These are phyloP conservation scores for Sporothrix variecibatus DNA, from an alignment of 2,329 filamentous ascomycete species.

Conservation along the genomic window DNA sequence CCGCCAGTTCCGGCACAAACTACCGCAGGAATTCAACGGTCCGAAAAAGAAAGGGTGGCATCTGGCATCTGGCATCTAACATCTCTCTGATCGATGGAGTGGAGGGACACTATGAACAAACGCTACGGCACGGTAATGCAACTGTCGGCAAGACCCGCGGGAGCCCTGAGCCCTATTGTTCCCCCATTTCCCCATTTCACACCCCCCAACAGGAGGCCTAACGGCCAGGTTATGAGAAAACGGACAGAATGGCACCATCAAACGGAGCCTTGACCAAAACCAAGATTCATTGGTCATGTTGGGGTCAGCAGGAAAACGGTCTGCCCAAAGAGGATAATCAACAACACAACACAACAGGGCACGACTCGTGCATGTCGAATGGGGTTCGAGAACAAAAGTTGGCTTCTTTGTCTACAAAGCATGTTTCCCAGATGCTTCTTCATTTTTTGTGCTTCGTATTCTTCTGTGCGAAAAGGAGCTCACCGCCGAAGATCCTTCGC, in stretches of 20 bases:
- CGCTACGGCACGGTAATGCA: not conserved
- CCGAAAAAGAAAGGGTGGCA: not conserved
- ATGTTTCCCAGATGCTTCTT: not conserved
- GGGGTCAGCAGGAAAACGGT: not conserved
- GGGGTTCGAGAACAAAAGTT: too few species aligned
- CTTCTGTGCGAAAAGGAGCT: not conserved
- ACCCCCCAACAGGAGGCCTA: not conserved
- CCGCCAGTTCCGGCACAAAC: not conserved
- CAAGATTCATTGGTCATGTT: constrained; percentile 10
- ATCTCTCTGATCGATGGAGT: not conserved
- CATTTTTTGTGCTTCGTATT: not conserved
- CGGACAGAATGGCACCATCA: constrained; percentile 8
- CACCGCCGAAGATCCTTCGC: not conserved
- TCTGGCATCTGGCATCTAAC: not conserved
- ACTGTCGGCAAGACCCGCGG: not conserved
- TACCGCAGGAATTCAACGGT: not conserved
- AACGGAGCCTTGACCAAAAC: not conserved
- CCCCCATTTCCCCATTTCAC: not conserved
- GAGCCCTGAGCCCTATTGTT: not conserved
- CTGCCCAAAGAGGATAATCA: constrained; percentile 6
- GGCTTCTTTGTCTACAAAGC: not conserved
- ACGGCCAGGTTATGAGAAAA: constrained; percentile 17
- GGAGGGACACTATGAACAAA: not conserved
- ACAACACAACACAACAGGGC: not conserved
- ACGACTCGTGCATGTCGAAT: not conserved